Evolutionary conservation across 441 rosid genomes (phyloP).

Genomic region (Isatis lusitanica): DNA sequence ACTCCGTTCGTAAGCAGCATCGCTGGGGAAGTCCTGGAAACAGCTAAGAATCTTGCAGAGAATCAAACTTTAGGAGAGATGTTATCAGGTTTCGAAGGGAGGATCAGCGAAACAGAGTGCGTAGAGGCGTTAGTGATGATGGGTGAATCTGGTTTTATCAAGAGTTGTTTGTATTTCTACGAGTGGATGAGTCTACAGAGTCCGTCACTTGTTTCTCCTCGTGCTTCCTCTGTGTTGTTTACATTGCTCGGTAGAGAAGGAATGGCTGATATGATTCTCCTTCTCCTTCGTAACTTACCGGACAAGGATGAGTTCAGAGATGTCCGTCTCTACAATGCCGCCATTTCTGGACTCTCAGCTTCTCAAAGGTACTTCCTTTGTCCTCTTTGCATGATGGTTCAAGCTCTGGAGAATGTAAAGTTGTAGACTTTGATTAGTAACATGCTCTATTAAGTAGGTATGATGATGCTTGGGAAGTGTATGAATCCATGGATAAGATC

Average conservation of each 20-base stretch:
- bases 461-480: constrained; percentile 71
- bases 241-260: constrained; percentile 62
- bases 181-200: constrained; percentile 89
- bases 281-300: constrained; percentile 65
- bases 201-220: constrained; percentile 63
- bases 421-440: not conserved
- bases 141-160: constrained; percentile 55
- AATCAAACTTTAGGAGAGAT: constrained; percentile 71
- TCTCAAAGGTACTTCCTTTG: constrained; percentile 49
- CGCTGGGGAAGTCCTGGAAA: constrained; percentile 49
- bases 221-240: constrained; percentile 71
- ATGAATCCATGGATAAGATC: constrained; percentile 62
- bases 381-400: not conserved
- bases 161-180: constrained; percentile 59
- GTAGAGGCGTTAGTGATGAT: constrained; percentile 56
- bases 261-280: constrained; percentile 62
- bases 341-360: constrained; percentile 64
- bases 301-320: constrained; percentile 54
- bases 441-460: constrained; percentile 39
- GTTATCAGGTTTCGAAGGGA: constrained; percentile 46
- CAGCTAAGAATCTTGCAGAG: constrained; percentile 51
- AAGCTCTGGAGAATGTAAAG: not conserved
- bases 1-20: constrained; percentile 27
- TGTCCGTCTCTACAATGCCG: constrained; percentile 75
- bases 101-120: constrained; percentile 48